Base-by-base conservation (phyloP, 805 yeast genomes). In the Clavispora asparagi region DNA sequence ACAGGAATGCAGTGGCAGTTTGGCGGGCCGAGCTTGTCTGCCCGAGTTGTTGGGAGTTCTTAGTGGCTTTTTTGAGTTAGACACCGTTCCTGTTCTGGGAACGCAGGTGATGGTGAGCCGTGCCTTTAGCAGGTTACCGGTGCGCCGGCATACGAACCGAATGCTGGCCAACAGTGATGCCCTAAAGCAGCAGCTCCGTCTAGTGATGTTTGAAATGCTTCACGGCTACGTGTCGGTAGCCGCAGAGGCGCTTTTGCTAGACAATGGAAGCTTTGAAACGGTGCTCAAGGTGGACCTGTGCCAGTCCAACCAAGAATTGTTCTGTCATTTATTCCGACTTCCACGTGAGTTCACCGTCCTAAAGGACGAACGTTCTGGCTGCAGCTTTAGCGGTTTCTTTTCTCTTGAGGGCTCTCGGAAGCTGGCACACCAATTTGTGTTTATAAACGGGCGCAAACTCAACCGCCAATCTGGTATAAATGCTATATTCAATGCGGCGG, bases 401-500 rank as follows among this genome's bases (percentile, higher is more conserved):
- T 9, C 37, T 7, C 25, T 17, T 6, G 25, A 7, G 7, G 37
- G 37, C 37, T 33, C 37, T 4, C 37, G 8, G 37, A 33, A 33
- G 10, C 37, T 17, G 37, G 12, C 37, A 6, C 64, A 68, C 46
- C 86, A 81, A 52, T 72, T 67, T 42, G 52, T 79, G 1, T 75
- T 67, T 43, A 51, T 77, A 19, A 79, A 82, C 56, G 68, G 68
- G 3, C 61, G 75, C 23, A 61, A 54, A 10, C 54, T 70, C 14
- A 9, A 23, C 7, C 39, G 3, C 45, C 48, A n/a, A 55, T 46
- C 53, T 12, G 37, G 25, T 3, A 16, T 33, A 10, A 16, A 4
- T 4, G 25, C 7, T 6, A 16, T 33, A 13, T 33, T 33, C 37
- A 33, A 33, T 12, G 23, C 37, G 19, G 17, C 13, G 7, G 37